phyloP scores from a whole-genome alignment of 139 green algal species.

The Pseudopediastrum boryanum region DNA sequence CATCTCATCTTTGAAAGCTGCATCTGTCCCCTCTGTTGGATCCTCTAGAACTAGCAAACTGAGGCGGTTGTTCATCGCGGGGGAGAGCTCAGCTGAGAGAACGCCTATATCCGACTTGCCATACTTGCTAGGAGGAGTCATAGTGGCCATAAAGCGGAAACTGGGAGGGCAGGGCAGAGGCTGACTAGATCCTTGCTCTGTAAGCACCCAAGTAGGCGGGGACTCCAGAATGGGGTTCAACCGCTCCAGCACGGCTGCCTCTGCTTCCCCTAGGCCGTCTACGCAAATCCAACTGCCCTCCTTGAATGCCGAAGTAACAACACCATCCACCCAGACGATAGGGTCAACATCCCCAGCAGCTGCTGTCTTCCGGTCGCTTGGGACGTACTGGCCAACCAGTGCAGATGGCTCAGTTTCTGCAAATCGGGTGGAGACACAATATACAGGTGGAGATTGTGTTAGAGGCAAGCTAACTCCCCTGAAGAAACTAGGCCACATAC shows the following conservation, averaged over 20 bases:
- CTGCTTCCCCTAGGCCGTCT: slow-evolving; percentile 39
- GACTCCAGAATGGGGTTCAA: slow-evolving; percentile 46
- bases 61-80: slow-evolving; percentile 44
- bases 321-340: slow-evolving; percentile 40
- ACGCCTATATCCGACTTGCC: slow-evolving; percentile 17
- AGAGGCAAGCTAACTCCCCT: too few relatives aligned
- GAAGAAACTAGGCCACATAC: too few relatives aligned
- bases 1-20: slow-evolving; percentile 23
- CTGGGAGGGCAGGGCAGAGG: background rate
- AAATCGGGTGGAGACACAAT: too few relatives aligned
- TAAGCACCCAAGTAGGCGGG: slow-evolving; percentile 27
- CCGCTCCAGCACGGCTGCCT: slow-evolving; percentile 42
- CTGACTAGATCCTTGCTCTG: slow-evolving; percentile 37
- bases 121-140: slow-evolving; percentile 23
- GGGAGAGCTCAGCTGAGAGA: slow-evolving; percentile 31
- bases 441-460: too few relatives aligned
- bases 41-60: slow-evolving; percentile 41
- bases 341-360: background rate
- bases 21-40: slow-evolving; percentile 5
- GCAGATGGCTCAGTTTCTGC: slow-evolving; percentile 44
- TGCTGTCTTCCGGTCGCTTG: background rate
- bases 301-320: slow-evolving; percentile 36
- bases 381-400: slow-evolving; percentile 45
- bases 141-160: slow-evolving; percentile 37
- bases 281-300: slow-evolving; percentile 34